These are phyloP conservation scores for Psidium friedrichsthalianum DNA, from an alignment of 345 rosid species.

Conservation along the genomic window DNA sequence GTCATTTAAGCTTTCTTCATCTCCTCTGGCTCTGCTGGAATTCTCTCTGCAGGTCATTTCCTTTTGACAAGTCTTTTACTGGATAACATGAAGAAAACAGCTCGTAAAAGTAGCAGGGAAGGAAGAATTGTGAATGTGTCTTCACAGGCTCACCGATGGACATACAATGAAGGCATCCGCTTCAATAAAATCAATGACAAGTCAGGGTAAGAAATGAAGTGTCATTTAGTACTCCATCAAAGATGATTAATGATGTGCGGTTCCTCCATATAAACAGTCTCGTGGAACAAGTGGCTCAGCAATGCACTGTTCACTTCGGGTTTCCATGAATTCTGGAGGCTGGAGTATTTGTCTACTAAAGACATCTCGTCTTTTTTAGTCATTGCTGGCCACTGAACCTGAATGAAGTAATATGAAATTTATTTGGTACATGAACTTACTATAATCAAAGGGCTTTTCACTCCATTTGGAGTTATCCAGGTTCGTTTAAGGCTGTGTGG, in stretches of 20 bases:
- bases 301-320: background rate
- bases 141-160: conserved; percentile 46
- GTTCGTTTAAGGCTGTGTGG: background rate
- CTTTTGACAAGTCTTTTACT: conserved; percentile 53
- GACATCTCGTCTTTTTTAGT: background rate
- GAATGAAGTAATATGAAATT: background rate
- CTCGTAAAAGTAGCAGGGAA: conserved; percentile 41
- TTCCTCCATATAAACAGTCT: background rate
- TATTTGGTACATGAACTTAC: background rate
- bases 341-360: background rate
- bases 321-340: background rate
- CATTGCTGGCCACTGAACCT: background rate
- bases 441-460: background rate
- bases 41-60: conserved; percentile 54
- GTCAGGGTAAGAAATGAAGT: conserved; percentile 27
- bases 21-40: background rate
- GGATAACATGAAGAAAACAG: conserved; percentile 68
- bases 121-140: conserved; percentile 66
- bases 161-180: conserved; percentile 51
- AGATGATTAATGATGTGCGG: background rate
- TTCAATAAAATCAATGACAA: conserved; percentile 54
- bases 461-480: background rate
- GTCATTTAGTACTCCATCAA: background rate
- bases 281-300: background rate
- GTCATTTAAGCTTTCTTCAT: background rate